Percentiles rank a stretch among this genome's conserved stretches.
phyloP scores from a whole-genome alignment of 1,139 yeast genomes.

The Candida labiduridarum region DNA sequence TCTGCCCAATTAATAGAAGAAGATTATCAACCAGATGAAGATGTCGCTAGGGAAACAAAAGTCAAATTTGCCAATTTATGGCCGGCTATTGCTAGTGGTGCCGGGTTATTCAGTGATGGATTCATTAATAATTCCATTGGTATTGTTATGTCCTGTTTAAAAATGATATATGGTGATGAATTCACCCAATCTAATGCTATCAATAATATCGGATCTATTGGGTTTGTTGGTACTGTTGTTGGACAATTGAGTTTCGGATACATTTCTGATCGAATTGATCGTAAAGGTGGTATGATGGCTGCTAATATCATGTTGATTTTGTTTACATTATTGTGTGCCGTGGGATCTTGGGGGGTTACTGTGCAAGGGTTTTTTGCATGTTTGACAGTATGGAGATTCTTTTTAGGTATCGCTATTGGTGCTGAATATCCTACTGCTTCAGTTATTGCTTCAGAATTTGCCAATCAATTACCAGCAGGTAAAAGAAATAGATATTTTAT shows the following conservation, averaged over 20 bases:
- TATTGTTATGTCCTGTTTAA: conserved; percentile 70
- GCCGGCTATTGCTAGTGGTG: conserved; percentile 86
- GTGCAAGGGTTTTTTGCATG: conserved; percentile 76
- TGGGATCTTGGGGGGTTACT: conserved; percentile 78
- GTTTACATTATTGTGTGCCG: conserved; percentile 77
- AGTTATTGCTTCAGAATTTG: conserved; percentile 91
- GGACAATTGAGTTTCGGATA: conserved; percentile 83
- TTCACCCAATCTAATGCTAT: conserved; percentile 67
- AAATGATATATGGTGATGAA: conserved; percentile 62
- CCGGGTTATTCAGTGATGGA: conserved; percentile 90
- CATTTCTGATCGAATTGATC: conserved; percentile 73
- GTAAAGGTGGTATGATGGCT: conserved; percentile 78
- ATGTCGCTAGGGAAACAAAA: conserved; percentile 13
- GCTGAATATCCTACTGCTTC: conserved; percentile 95
- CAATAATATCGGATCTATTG: conserved; percentile 78
- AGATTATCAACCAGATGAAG: conserved; percentile 23
- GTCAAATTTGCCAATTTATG: conserved; percentile 42
- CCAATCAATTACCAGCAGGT: conserved; percentile 75
- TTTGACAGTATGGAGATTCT: conserved; percentile 79
- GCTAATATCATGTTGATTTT: conserved; percentile 73
- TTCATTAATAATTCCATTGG: conserved; percentile 84
- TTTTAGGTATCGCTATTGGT: conserved; percentile 82
- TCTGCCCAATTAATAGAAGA: conserved; percentile 26
- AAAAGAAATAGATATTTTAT: conserved; percentile 85
- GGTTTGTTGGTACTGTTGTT: conserved; percentile 88